These are phyloP conservation scores for Botrytis medusae DNA, from an alignment of 2,329 filamentous ascomycete species.

Conservation along the genomic window DNA sequence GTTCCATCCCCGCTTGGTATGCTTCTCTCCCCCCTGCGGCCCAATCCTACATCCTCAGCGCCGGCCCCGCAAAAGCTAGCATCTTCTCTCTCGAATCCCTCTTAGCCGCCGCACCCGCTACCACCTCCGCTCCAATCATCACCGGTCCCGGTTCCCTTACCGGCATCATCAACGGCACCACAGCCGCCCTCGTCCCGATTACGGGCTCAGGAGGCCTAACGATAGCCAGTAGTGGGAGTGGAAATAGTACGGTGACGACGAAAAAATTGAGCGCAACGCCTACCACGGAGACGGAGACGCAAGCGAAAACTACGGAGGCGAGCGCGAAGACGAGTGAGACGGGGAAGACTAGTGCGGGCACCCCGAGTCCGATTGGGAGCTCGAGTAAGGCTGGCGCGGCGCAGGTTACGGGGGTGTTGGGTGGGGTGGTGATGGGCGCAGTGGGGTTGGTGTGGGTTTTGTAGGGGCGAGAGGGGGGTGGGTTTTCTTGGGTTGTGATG, in stretches of 20 bases:
- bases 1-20: conserved; percentile 6
- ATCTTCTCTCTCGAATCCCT: conserved; percentile 1
- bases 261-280: not conserved
- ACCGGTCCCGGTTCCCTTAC: not conserved
- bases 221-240: not conserved
- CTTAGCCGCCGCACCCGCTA: not conserved
- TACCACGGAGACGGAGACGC: not conserved
- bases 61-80: not conserved
- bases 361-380: not conserved
- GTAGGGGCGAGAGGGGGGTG: not conserved
- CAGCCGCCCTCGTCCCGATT: not conserved
- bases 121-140: not conserved
- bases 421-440: not conserved
- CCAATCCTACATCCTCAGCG: conserved; percentile 1
- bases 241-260: conserved; percentile 20
- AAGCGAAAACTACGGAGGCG: not conserved
- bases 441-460: conserved; percentile 18
- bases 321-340: not conserved
- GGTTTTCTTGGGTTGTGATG: not conserved
- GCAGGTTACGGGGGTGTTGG: conserved; percentile 9
- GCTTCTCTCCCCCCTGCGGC: not conserved
- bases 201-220: not conserved
- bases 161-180: not conserved
- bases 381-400: conserved; percentile 16
- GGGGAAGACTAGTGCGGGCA: not conserved